Conservation (phyloP, 345 rosid genomes). For the Dimocarpus longan region DNA sequence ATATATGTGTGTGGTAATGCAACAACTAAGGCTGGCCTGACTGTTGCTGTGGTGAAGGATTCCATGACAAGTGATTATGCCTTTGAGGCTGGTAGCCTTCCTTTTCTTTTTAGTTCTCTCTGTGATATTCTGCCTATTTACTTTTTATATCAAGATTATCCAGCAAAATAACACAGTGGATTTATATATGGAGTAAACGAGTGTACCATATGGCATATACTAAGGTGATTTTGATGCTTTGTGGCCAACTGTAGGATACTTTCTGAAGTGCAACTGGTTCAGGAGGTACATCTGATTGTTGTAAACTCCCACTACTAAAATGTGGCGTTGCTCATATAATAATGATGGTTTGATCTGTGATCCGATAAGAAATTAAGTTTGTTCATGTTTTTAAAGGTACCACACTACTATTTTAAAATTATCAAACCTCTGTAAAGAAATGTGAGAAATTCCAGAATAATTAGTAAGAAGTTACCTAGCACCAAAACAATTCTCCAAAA, state of each 20-base stretch:
- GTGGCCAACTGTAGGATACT: not conserved
- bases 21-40: constrained; percentile 89
- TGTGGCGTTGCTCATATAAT: not conserved
- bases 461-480: not conserved
- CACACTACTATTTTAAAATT: not conserved
- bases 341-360: not conserved
- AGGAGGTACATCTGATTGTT: not conserved
- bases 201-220: too few species aligned
- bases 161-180: not conserved
- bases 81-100: constrained; percentile 86
- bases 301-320: not conserved
- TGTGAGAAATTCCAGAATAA: not conserved
- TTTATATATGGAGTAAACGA: not conserved
- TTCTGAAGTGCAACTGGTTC: not conserved
- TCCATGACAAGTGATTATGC: constrained; percentile 89
- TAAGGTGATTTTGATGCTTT: not conserved
- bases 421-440: not conserved
- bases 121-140: constrained; percentile 3
- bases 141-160: not conserved
- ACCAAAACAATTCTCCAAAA: not conserved
- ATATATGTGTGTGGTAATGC: constrained; percentile 98
- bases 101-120: constrained; percentile 6
- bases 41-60: constrained; percentile 97
- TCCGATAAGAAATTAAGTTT: not conserved
- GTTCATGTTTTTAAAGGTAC: not conserved